Evolutionary conservation across 2,329 filamentous ascomycete species (phyloP).

Genomic region (Graphilbum fragrans): DNA sequence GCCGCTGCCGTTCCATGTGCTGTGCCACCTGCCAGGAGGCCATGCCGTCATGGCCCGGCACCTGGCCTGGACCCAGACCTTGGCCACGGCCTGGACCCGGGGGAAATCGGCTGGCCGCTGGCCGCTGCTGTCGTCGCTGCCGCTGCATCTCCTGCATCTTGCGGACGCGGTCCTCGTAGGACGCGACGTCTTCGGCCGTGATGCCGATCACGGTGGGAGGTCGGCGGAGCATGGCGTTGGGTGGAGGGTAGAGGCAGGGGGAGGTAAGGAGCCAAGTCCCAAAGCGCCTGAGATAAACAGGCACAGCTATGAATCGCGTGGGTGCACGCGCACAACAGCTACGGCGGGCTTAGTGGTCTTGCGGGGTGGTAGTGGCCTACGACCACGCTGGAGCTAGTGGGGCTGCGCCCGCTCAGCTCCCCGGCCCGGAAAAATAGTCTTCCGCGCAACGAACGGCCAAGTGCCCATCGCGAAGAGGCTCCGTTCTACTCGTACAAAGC

Average conservation of each 20-base stretch:
- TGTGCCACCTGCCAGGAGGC: background rate
- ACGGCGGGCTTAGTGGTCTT: too few species aligned
- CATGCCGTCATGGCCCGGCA: background rate
- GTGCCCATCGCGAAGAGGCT: too few species aligned
- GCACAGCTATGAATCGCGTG: too few species aligned
- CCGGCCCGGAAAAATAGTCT: background rate
- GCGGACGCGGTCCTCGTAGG: slow-evolving; percentile 51
- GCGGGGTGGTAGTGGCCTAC: too few species aligned
- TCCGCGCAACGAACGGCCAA: too few species aligned
- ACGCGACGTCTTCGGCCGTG: slow-evolving; percentile 57
- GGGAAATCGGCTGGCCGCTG: slow-evolving; percentile 1
- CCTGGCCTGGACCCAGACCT: background rate
- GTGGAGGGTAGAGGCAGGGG: background rate
- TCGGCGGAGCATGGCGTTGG: slow-evolving; percentile 25
- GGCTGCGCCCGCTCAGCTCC: too few species aligned
- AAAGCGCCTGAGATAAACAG: too few species aligned
- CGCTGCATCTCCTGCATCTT: slow-evolving; percentile 4
- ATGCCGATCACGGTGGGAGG: slow-evolving; percentile 55
- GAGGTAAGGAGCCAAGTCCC: too few species aligned
- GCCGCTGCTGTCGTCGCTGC: background rate
- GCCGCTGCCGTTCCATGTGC: slow-evolving; percentile 2
- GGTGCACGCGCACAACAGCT: too few species aligned
- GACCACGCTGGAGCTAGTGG: too few species aligned
- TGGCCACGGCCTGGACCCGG: background rate
- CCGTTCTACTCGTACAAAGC: too few species aligned